Evolutionary conservation across 345 rosid species (phyloP).

Genomic region (Mercurialis annua): DNA sequence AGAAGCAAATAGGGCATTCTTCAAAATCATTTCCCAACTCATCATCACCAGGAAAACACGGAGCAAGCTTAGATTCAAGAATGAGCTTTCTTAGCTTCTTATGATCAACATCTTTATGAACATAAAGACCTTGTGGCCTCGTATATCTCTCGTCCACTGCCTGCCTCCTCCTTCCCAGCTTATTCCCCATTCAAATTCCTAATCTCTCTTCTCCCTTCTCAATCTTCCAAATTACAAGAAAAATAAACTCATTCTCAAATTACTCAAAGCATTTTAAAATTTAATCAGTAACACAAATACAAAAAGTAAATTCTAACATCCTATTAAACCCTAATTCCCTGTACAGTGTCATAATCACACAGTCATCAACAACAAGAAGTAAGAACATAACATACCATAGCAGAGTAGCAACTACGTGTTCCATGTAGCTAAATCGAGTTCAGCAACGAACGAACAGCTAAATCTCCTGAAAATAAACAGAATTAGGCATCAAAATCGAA

Average conservation of each 20-base stretch:
- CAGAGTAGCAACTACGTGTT: background rate
- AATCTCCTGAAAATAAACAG: background rate
- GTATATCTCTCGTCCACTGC: constrained; percentile 90
- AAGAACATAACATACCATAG: background rate
- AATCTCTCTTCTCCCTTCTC: background rate
- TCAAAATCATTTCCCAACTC: constrained; percentile 73
- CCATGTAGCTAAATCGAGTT: background rate
- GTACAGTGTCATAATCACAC: background rate
- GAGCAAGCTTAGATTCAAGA: constrained; percentile 93
- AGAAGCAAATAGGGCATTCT: constrained; percentile 97
- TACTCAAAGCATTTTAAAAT: background rate
- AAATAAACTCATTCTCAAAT: background rate
- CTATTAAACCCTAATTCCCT: constrained; percentile 7
- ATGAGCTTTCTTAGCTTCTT: constrained; percentile 95
- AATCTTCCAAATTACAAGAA: background rate
- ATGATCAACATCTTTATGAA: constrained; percentile 83
- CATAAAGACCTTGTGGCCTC: constrained; percentile 85
- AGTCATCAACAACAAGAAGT: background rate
- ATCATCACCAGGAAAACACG: constrained; percentile 94
- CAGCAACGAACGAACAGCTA: background rate
- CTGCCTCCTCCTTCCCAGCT: constrained; percentile 82
- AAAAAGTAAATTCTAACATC: background rate
- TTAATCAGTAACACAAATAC: background rate
- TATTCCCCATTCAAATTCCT: constrained; percentile 74
- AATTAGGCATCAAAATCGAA: too few relatives aligned